Percentiles rank a stretch among this genome's conserved stretches.
Evolutionary conservation across 2,329 filamentous ascomycete genomes (phyloP).

Genomic region (Seiridium cupressi): DNA sequence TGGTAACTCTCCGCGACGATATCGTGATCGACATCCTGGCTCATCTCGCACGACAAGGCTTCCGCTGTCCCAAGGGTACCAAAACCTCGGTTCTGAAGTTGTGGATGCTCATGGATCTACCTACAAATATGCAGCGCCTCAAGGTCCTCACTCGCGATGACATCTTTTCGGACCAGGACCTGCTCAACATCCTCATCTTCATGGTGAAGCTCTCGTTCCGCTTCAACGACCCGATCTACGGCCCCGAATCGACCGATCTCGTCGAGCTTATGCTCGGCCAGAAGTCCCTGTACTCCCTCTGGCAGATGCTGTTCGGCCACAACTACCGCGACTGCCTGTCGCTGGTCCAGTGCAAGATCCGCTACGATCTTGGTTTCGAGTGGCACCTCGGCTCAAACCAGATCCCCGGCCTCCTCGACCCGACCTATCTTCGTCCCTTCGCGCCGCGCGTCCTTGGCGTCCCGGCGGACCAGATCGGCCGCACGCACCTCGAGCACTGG

Average conservation of each 20-base stretch:
- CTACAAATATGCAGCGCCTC: conserved; percentile 53
- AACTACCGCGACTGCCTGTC: conserved; percentile 49
- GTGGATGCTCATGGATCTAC: conserved; percentile 71
- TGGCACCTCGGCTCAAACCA: conserved; percentile 18
- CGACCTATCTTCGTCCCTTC: conserved; percentile 10
- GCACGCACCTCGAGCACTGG: conserved; percentile 55
- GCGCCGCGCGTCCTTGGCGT: conserved; percentile 44
- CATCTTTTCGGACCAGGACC: conserved; percentile 58
- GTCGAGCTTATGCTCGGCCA: conserved; percentile 61
- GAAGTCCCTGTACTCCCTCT: conserved; percentile 52
- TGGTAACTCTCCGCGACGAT: conserved; percentile 60
- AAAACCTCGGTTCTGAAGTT: conserved; percentile 57
- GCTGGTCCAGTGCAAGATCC: conserved; percentile 53
- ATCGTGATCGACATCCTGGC: conserved; percentile 62
- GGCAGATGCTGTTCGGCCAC: conserved; percentile 57
- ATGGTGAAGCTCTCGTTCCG: conserved; percentile 70
- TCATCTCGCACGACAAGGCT: conserved; percentile 55
- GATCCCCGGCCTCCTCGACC: conserved; percentile 7
- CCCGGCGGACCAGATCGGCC: conserved; percentile 49
- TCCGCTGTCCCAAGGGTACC: conserved; percentile 51
- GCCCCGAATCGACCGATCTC: conserved; percentile 47
- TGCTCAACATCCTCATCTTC: conserved; percentile 64
- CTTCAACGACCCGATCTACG: conserved; percentile 62
- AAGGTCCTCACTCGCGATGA: conserved; percentile 48
- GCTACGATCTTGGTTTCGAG: conserved; percentile 49